Conservation (phyloP, 768 basidiomycete species). For the Lactifluus rugatus region DNA sequence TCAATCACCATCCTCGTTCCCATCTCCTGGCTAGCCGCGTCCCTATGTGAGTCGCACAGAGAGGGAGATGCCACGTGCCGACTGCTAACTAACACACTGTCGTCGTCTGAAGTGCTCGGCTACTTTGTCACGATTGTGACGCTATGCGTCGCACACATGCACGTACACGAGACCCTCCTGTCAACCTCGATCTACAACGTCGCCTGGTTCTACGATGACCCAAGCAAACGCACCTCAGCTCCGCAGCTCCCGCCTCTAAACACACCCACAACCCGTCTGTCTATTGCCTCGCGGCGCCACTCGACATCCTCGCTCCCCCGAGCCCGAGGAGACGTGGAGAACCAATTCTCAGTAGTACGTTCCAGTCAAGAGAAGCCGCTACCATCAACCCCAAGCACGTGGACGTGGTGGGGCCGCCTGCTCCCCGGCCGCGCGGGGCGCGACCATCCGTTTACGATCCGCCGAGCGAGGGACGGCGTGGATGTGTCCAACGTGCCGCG, state of each 20-base stretch:
- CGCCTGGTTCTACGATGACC: conserved; percentile 41
- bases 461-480: not conserved
- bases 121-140: conserved; percentile 49
- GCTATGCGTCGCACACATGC: conserved; percentile 36
- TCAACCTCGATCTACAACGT: conserved; percentile 39
- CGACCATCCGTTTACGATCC: conserved; percentile 8
- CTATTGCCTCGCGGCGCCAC: not conserved
- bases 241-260: conserved; percentile 16
- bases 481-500: not conserved
- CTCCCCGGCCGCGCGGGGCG: not conserved
- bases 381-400: not conserved
- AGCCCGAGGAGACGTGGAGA: not conserved
- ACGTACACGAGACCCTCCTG: conserved; percentile 41
- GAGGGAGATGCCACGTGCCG: not conserved
- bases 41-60: conserved; percentile 21
- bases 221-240: not conserved
- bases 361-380: not conserved
- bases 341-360: not conserved
- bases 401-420: not conserved
- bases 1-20: conserved; percentile 24
- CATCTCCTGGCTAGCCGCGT: conserved; percentile 26
- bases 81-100: not conserved
- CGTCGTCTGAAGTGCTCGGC: conserved; percentile 30
- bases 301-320: not conserved
- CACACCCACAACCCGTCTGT: conserved; percentile 4